Base-by-base conservation (phyloP, 345 rosid species). In the Rhodamnia argentea region DNA sequence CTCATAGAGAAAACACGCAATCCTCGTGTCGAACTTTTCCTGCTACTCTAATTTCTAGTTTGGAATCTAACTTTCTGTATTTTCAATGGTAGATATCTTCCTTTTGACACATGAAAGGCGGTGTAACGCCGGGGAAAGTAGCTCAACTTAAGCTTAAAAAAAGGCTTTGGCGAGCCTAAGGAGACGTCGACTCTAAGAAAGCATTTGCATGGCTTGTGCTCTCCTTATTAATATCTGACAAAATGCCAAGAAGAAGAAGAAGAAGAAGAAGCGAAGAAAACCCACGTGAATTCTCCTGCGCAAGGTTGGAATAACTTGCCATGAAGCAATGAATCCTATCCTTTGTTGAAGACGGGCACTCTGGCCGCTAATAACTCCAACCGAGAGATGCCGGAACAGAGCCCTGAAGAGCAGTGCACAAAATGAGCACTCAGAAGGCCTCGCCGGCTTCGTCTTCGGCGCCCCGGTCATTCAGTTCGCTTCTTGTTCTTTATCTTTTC, bases 251-350 rank as follows among this genome's bases (percentile, higher is more conserved):
- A 51, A 11, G 40, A 37, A 37, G 40, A 51, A 11, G 40, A 37
- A 37, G 40, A 37, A 37, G n/a, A 62, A 27, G 74, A 62, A 62
- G 22, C 74, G 74, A 62, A 62, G 74, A 62, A 62, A 27, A 32
- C 20, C 74, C 74, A 27, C 22, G 20, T 62, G 74, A 16, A 27
- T 62, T 62, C 74, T 27, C 74, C 7, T 62, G 40, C 4, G 74
- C 74, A 62, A 62, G 74, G 4, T 51, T 62, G n/a, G 85, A 85
- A 87, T 87, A 70, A 55, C 85, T 74, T 7, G 11, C 56, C 24
- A 50, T 56, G 85, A 85, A 85, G 87, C 57, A 64, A 87, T 85
- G 89, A 85, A 87, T 85, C 81, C 51, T 20, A 26, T 32, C 85
- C 50, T 57, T 7, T 64, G 51, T 50, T n/a, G 29, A 29, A 26